Base-by-base conservation (phyloP, 2,329 filamentous ascomycete genomes). In the Alternaria sp. region DNA sequence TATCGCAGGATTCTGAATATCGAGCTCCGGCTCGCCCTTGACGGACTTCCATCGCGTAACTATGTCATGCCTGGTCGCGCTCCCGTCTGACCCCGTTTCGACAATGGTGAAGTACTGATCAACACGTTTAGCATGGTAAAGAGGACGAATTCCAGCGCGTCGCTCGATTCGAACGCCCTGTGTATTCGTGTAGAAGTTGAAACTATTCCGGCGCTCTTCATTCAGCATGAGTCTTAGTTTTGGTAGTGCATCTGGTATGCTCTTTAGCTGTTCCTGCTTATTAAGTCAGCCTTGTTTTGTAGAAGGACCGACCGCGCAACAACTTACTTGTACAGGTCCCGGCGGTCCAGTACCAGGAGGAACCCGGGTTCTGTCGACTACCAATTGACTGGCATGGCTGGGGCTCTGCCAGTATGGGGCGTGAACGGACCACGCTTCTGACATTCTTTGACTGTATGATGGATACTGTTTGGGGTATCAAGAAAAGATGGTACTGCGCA, bases 241-340 rank as follows among this genome's bases (percentile, higher is more conserved):
- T 6, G 36, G 36, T 0, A 40, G 8, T 10, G 36, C 36, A 40
- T 40, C n/a, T 10, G 36, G 36, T 3, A 40, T 17, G 36, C 32
- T 40, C 6, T n/a, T 10, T 3, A 17, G 8, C 8, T 10, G 7
- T 40, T 40, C 36, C 36, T 40, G 36, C 9, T 40, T 40, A n/a
- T 40, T 17, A 10, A 1, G 9, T 40, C 9, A 40, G n/a, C 5
- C 8, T 10, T 3, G 36, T 5, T 40, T 10, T 1, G 8, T 40
- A 40, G n/a, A 40, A 1, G n/a, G n/a, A 40, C 15, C 8, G 8
- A 10, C 0, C 0, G 36, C 36, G n/a, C n/a, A 1, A 11, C 0
- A 2, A 4, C 36, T 40, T 17, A 40, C 36, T 40, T 40, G 36
- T 17, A 10, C n/a, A 40, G 36, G 4, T 3, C n/a, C n/a, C 36